phyloP scores from a whole-genome alignment of 2,329 filamentous ascomycete genomes.

The Cytospora leucostoma region DNA sequence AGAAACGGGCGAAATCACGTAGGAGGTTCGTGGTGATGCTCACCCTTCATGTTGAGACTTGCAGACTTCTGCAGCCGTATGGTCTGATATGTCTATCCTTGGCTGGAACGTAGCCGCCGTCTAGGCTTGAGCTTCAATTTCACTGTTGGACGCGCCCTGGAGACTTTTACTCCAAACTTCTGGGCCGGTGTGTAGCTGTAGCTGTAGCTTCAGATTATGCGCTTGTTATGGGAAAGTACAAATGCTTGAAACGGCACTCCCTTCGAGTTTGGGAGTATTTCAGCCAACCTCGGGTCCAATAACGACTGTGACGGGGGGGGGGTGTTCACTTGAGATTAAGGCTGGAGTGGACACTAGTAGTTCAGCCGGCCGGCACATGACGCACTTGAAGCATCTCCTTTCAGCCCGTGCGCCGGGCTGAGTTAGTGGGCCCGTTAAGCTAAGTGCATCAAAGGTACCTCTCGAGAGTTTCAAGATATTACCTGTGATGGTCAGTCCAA shows the following conservation, averaged over 20 bases:
- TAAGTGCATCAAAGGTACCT: background rate
- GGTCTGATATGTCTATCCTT: background rate
- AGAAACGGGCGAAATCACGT: conserved; percentile 1
- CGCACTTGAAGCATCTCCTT: background rate
- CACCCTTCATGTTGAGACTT: background rate
- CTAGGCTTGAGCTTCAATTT: background rate
- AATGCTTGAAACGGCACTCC: background rate
- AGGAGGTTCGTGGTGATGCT: conserved; percentile 8
- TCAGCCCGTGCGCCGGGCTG: background rate
- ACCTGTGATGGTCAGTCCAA: background rate
- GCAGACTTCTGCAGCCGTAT: background rate
- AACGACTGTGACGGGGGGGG: background rate
- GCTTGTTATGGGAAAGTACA: background rate
- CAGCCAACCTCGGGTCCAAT: background rate
- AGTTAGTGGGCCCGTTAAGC: background rate
- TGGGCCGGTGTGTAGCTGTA: background rate
- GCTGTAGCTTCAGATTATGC: background rate
- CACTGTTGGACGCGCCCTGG: too few relatives aligned
- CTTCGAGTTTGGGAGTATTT: background rate
- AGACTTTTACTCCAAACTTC: background rate
- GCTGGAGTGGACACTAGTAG: background rate
- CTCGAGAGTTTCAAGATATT: background rate
- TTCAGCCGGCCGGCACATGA: background rate
- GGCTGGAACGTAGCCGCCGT: background rate
- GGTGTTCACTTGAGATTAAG: background rate